phyloP scores from a whole-genome alignment of 371 early-diverging fungal genomes.

The Entomophthora muscae region DNA sequence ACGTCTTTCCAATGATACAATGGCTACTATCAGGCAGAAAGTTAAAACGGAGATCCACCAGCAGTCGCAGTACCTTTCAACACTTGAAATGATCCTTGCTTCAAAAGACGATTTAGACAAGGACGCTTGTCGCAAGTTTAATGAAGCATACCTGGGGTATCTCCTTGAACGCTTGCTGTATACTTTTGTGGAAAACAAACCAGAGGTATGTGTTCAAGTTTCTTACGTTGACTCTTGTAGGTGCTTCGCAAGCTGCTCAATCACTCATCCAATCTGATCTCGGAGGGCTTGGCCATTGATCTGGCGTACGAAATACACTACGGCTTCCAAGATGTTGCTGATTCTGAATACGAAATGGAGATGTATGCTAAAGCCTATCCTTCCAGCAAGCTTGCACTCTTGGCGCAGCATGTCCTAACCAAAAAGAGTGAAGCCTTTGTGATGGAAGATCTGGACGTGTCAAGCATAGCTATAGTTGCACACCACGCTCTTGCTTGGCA shows the following conservation, averaged over 20 bases:
- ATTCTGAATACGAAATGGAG: background rate
- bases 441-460: background rate
- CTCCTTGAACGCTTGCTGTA: background rate
- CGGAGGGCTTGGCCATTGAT: background rate
- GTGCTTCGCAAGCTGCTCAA: background rate
- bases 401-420: background rate
- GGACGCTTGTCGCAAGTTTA: background rate
- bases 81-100: background rate
- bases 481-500: background rate
- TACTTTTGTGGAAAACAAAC: background rate
- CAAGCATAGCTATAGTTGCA: background rate
- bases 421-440: background rate
- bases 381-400: background rate
- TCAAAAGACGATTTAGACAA: background rate
- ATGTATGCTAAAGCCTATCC: background rate
- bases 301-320: background rate
- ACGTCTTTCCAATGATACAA: constrained; percentile 46
- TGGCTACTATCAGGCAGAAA: constrained; percentile 26
- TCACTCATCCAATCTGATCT: background rate
- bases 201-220: no score
- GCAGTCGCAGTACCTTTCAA: constrained; percentile 17
- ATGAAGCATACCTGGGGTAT: background rate
- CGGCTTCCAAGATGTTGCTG: background rate
- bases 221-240: background rate
- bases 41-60: constrained; percentile 38